Conservation (phyloP, 352 stramenopile genomes). For the Globisporangium ultimum region DNA sequence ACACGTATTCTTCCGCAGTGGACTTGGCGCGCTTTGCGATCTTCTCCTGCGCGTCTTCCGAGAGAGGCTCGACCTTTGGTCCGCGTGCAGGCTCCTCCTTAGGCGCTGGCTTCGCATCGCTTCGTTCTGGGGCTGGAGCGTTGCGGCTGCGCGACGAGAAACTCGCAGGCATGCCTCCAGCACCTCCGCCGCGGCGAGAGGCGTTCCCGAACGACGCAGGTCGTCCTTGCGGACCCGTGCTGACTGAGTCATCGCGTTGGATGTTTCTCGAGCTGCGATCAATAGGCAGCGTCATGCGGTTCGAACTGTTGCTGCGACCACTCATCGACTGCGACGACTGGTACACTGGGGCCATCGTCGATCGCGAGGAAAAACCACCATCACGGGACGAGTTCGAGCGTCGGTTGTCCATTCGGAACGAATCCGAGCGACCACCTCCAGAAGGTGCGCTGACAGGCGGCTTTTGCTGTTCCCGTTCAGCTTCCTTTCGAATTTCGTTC, state of each 20-base stretch:
- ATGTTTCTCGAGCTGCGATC: slow-evolving; percentile 27
- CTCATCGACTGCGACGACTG: slow-evolving; percentile 52
- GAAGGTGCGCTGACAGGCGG: slow-evolving; percentile 49
- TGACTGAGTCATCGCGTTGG: slow-evolving; percentile 60
- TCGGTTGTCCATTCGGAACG: slow-evolving; percentile 36
- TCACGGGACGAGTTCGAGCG: slow-evolving; percentile 59
- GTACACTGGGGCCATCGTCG: slow-evolving; percentile 58
- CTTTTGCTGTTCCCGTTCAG: slow-evolving; percentile 77
- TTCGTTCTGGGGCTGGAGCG: slow-evolving; percentile 15
- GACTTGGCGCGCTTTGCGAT: slow-evolving; percentile 79
- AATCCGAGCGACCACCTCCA: slow-evolving; percentile 20
- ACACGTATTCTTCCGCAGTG: slow-evolving; percentile 76
- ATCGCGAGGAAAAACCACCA: slow-evolving; percentile 39
- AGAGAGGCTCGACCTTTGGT: slow-evolving; percentile 35
- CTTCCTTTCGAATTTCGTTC: slow-evolving; percentile 94
- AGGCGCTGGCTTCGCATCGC: slow-evolving; percentile 16
- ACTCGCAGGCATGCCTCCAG: slow-evolving; percentile 32
- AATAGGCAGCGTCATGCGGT: slow-evolving; percentile 39
- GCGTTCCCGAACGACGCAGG: slow-evolving; percentile 41
- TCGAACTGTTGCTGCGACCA: slow-evolving; percentile 29
- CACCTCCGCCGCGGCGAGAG: slow-evolving; percentile 16
- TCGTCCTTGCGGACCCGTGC: slow-evolving; percentile 51
- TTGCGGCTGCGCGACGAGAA: slow-evolving; percentile 20
- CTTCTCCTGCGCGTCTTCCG: slow-evolving; percentile 57
- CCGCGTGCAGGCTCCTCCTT: slow-evolving; percentile 28